These are phyloP conservation scores for Sugiyamaella smithiae DNA, from an alignment of 805 yeast genomes.

Conservation along the genomic window DNA sequence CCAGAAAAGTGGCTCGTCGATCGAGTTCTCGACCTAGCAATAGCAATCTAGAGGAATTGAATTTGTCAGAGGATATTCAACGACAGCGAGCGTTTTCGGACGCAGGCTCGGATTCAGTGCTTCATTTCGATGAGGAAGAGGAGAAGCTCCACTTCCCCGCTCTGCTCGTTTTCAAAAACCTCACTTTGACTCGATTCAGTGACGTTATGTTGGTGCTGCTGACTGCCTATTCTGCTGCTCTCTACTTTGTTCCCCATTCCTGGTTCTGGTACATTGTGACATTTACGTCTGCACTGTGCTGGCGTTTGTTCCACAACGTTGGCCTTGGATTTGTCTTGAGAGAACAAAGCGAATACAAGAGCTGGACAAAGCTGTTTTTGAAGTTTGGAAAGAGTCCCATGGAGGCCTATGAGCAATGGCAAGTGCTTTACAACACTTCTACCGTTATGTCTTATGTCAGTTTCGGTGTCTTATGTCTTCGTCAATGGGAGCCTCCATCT, in stretches of 20 bases:
- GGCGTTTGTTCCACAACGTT: constrained; percentile 51
- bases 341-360: constrained; percentile 57
- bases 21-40: constrained; percentile 10
- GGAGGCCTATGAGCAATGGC: constrained; percentile 72
- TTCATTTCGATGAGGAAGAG: constrained; percentile 8
- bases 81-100: constrained; percentile 7
- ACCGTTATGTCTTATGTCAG: constrained; percentile 58
- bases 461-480: constrained; percentile 37
- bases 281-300: constrained; percentile 42
- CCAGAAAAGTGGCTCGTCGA: constrained; percentile 18
- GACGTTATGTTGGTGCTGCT: constrained; percentile 50
- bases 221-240: constrained; percentile 42
- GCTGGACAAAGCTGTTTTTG: constrained; percentile 63
- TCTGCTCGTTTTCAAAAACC: constrained; percentile 59
- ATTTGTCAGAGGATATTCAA: not conserved
- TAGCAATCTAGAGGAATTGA: not conserved
- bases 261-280: constrained; percentile 36
- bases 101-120: not conserved
- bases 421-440: constrained; percentile 54
- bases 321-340: constrained; percentile 51
- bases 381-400: constrained; percentile 62
- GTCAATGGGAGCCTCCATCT: constrained; percentile 29
- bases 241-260: constrained; percentile 30
- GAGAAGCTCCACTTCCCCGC: constrained; percentile 20
- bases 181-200: constrained; percentile 59